phyloP scores from a whole-genome alignment of 73 alveolate species.

The Symbiodinium natans region DNA sequence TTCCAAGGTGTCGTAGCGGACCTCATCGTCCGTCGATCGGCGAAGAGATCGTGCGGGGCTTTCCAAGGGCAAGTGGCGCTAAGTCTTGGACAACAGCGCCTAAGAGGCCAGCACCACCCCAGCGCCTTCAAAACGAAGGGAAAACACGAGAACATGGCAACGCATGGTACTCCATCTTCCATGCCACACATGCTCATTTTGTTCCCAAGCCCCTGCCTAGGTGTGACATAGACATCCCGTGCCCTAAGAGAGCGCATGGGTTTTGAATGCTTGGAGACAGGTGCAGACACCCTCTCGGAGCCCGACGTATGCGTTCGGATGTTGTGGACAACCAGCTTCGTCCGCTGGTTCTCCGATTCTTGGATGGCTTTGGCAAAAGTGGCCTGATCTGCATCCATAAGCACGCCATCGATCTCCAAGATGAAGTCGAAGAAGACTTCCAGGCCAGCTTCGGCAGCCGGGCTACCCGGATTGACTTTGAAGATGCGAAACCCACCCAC shows the following conservation, averaged over 20 bases:
- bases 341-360: slow-evolving; percentile 62
- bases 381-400: slow-evolving; percentile 85
- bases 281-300: background rate
- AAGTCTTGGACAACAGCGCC: slow-evolving; percentile 65
- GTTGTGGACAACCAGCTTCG: slow-evolving; percentile 71
- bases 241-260: slow-evolving; percentile 6
- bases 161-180: no score
- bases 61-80: no score
- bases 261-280: background rate
- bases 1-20: slow-evolving; percentile 45
- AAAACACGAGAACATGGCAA: background rate
- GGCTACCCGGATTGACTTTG: slow-evolving; percentile 76
- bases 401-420: slow-evolving; percentile 75
- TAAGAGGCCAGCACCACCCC: slow-evolving; percentile 81
- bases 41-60: no score
- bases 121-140: background rate
- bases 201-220: background rate
- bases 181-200: background rate
- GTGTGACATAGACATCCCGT: slow-evolving; percentile 77
- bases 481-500: slow-evolving; percentile 72
- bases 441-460: slow-evolving; percentile 88
- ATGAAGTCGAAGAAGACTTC: slow-evolving; percentile 92
- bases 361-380: slow-evolving; percentile 69
- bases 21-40: background rate
- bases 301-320: slow-evolving; percentile 77